These are phyloP conservation scores for Magnusiomyces ingens DNA, from an alignment of 1,139 yeast species.

Conservation along the genomic window DNA sequence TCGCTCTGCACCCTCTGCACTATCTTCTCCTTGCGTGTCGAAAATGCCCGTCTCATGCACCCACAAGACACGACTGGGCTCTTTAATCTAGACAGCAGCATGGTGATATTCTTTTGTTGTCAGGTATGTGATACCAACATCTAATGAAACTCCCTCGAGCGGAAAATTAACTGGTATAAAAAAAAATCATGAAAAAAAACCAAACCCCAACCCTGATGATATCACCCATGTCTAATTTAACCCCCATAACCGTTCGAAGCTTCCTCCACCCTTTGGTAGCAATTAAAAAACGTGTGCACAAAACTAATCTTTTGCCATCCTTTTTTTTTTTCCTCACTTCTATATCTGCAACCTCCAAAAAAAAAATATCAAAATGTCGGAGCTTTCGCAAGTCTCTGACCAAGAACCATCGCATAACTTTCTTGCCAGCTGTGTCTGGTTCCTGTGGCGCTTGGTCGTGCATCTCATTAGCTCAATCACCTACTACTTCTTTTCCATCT, in stretches of 20 bases:
- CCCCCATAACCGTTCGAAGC: background rate
- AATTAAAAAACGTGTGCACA: background rate
- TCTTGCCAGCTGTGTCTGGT: slow-evolving; percentile 17
- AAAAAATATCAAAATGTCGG: background rate
- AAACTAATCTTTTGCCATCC: background rate
- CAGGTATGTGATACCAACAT: background rate
- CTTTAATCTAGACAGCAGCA: background rate
- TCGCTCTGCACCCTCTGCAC: background rate
- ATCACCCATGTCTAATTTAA: background rate
- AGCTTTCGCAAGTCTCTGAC: background rate
- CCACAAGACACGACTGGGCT: background rate
- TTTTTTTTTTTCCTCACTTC: background rate
- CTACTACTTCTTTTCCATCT: slow-evolving; percentile 6
- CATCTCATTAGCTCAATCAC: slow-evolving; percentile 8
- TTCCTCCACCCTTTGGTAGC: background rate
- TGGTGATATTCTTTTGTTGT: background rate
- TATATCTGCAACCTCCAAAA: background rate
- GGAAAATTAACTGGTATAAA: background rate
- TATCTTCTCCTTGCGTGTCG: slow-evolving; percentile 2
- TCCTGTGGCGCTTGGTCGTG: slow-evolving; percentile 11
- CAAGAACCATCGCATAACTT: background rate
- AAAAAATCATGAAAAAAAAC: background rate
- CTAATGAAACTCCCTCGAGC: too few species aligned
- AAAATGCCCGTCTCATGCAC: background rate
- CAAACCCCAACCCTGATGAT: background rate